Percentiles rank a stretch among this genome's conserved stretches.
These are phyloP conservation scores for Saururus chinensis DNA, from an alignment of 164 flowering plant genomes.

Conservation along the genomic window DNA sequence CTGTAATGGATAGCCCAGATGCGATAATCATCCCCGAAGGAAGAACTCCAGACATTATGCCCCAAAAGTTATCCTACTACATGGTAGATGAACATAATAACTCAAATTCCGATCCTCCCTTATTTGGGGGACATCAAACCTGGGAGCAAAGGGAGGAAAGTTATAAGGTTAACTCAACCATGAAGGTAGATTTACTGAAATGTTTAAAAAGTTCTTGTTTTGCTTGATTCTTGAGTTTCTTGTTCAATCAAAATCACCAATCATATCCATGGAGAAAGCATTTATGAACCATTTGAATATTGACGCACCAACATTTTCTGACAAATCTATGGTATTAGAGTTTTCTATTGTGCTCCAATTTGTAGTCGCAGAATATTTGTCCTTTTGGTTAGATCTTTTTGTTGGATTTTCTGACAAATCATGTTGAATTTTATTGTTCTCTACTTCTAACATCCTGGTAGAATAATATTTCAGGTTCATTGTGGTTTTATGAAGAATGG, in stretches of 20 bases:
- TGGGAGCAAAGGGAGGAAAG: slow-evolving; percentile 80
- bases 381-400: background rate
- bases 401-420: background rate
- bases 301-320: too few relatives aligned
- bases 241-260: too few relatives aligned
- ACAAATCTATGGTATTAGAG: too few relatives aligned
- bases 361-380: background rate
- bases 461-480: slow-evolving; percentile 54
- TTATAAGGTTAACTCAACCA: slow-evolving; percentile 53
- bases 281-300: too few relatives aligned
- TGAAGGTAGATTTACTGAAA: slow-evolving; percentile 49
- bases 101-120: slow-evolving; percentile 39
- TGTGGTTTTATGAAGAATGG: slow-evolving; percentile 84
- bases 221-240: background rate
- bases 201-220: background rate
- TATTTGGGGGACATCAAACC: slow-evolving; percentile 83
- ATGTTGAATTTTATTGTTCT: background rate
- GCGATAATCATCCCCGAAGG: slow-evolving; percentile 51
- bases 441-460: background rate
- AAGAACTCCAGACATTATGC: slow-evolving; percentile 45
- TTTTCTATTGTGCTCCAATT: too few relatives aligned
- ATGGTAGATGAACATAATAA: slow-evolving; percentile 38
- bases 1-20: slow-evolving; percentile 58
- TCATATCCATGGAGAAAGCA: too few relatives aligned
- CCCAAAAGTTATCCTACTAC: slow-evolving; percentile 48